These are phyloP conservation scores for Candida maris DNA, from an alignment of 805 yeast genomes.

Conservation along the genomic window DNA sequence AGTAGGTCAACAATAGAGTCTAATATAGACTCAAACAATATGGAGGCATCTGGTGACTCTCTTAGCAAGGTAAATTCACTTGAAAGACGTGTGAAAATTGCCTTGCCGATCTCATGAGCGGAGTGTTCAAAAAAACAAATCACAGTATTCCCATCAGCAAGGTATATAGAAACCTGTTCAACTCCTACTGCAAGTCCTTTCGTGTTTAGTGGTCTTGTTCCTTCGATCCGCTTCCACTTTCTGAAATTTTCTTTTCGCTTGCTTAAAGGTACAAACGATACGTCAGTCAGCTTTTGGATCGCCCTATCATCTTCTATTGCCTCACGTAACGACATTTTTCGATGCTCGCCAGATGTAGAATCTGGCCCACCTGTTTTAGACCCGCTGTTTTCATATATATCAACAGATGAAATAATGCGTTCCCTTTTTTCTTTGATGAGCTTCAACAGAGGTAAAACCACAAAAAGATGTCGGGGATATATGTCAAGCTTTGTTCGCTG, in stretches of 20 bases:
- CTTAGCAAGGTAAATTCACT: constrained; percentile 45
- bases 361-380: constrained; percentile 6
- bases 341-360: not conserved
- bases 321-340: constrained; percentile 16
- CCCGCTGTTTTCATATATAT: constrained; percentile 3
- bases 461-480: constrained; percentile 49
- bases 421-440: constrained; percentile 32
- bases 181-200: constrained; percentile 45
- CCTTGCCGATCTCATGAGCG: constrained; percentile 49
- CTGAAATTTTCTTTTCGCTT: constrained; percentile 11
- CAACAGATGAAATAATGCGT: not conserved
- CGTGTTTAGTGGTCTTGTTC: constrained; percentile 41
- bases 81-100: constrained; percentile 46
- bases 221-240: constrained; percentile 33
- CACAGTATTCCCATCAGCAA: constrained; percentile 43
- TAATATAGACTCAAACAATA: constrained; percentile 50
- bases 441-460: constrained; percentile 51
- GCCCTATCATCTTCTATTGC: constrained; percentile 22
- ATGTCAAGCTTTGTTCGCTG: constrained; percentile 56
- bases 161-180: constrained; percentile 53
- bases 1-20: constrained; percentile 54
- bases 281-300: constrained; percentile 35
- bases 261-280: constrained; percentile 18
- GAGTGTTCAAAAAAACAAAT: constrained; percentile 57
- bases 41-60: constrained; percentile 48